Base-by-base conservation (phyloP, 306 rosid species). In the Vicia villosa region DNA sequence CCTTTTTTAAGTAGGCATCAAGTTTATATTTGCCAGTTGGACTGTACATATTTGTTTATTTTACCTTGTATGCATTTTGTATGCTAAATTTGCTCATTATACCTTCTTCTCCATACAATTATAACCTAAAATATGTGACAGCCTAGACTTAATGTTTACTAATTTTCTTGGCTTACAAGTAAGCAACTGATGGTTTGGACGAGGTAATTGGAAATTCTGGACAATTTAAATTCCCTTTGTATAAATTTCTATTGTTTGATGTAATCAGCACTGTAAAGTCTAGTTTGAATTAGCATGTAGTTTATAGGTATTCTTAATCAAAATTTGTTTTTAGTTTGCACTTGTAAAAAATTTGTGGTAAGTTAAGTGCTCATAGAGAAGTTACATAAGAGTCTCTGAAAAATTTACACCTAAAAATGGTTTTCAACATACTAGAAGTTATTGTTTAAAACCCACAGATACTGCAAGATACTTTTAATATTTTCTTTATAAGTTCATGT, bases 151-250 rank as follows among this genome's bases (percentile, higher is more conserved):
- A 22, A 45, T 49, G 36, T 46, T 47, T 50, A 12, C 63, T 10
- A 24, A 24, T 40, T 65, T 51, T 66, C 28, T 66, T 66, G 67
- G 54, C 63, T 63, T 38, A 62, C 72, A 26, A 56, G 61, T 56
- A 8, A 26, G 4, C 4, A 56, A 56, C 10, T 56, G 62, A 13
- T 15, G 5, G 62, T 26, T 56, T 56, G 37, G 37, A 26, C 19
- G 17, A 14, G 12, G 62, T 56, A 56, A 56, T 13, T 26, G 10
- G 12, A 24, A 12, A 6, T 26, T 56, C 62, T 56, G 13, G 17
- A 56, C 62, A 5, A 24, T 55, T 55, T 55, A 55, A 55, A 5
- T 56, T 56, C 19, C 62, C 10, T 56, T 56, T 6, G 11, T 22
- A 68, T 6, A 36, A 52, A 26, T 52, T 62, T 42, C 49, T 17